Base-by-base conservation (phyloP, 805 yeast species). In the Diddensiella transvaalensis region DNA sequence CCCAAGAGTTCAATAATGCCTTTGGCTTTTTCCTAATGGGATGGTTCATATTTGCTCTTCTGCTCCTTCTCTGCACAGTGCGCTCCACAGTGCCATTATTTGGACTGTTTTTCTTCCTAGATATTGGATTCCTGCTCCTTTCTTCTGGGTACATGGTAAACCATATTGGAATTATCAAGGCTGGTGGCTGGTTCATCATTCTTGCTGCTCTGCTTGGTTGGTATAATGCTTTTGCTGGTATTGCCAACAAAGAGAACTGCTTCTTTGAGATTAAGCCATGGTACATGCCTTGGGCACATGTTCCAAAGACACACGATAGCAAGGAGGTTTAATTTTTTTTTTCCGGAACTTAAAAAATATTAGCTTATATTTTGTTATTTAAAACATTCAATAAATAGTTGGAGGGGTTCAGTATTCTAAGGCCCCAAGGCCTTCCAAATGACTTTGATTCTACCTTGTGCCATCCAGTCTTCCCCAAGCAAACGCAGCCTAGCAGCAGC, bases 401-500 rank as follows among this genome's bases (percentile, higher is more conserved):
- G 32, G 13, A 29, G 10, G 10, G 11, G 32, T 29, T 29, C 13
- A 29, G 10, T 13, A 10, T 15, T 17, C 15, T 35, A 35, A 8
- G 15, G 21, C 15, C 17, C 38, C 21, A 35, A 35, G 8, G 53
- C 53, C 22, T 42, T 37, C 51, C 51, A 48, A 2, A 55, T 26
- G 2, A 49, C 50, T 38, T 56, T 54, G 22, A 85, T 60, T 15
- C 50, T 63, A 0, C 84, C 80, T 0, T 67, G 67, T 1, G 62
- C 59, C 10, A 61, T 53, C 85, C 91, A 87, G 42, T 87, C 96
- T 59, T 91, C 96, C 2, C 90, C 90, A 23, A 88, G 65, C 3
- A 91, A 75, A 44, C 79, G 67, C 48, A 93, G 67, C 51, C 96
- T 76, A 3, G 87, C 85, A 11, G 95, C 91, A 4, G 91, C 89